Evolutionary conservation across 139 green algal species (phyloP).

Genomic region (Yamagishiella unicocca): DNA sequence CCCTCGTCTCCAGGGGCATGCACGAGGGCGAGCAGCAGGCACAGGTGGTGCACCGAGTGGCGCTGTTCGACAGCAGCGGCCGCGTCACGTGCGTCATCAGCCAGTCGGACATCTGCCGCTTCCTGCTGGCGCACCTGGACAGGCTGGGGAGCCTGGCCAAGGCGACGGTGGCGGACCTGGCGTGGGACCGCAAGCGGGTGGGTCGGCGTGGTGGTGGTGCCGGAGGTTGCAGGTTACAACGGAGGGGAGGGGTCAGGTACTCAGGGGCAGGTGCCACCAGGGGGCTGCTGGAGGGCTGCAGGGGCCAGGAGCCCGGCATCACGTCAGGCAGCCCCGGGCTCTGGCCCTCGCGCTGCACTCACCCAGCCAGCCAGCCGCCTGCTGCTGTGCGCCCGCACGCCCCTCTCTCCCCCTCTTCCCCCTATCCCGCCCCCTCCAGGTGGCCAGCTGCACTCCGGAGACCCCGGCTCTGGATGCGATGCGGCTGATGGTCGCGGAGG

Average conservation of each 20-base stretch:
- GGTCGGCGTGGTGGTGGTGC: too few relatives aligned
- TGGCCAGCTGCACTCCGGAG: constrained; percentile 61
- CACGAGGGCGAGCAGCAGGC: constrained; percentile 37
- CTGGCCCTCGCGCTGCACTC: not conserved
- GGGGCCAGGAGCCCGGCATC: too few relatives aligned
- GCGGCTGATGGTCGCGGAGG: constrained; percentile 60
- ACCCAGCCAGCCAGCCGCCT: too few relatives aligned
- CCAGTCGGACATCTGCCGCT: constrained; percentile 73
- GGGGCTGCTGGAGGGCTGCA: too few relatives aligned
- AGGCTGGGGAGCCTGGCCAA: constrained; percentile 51
- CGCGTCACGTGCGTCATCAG: constrained; percentile 63
- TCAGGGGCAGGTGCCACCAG: too few relatives aligned
- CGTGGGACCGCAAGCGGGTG: constrained; percentile 58
- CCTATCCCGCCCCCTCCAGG: constrained; percentile 9
- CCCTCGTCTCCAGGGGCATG: constrained; percentile 8
- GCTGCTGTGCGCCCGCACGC: not conserved
- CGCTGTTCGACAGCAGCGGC: constrained; percentile 56
- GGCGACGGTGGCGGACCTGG: constrained; percentile 64
- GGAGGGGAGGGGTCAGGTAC: too few relatives aligned
- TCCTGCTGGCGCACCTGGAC: constrained; percentile 43
- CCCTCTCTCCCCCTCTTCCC: not conserved
- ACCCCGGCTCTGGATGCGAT: constrained; percentile 75
- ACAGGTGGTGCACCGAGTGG: constrained; percentile 64
- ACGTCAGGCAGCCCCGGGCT: too few relatives aligned
- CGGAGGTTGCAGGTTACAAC: too few relatives aligned